Base-by-base conservation (phyloP, 176 grass and related monocot genomes). In the Triticum timopheevii region DNA sequence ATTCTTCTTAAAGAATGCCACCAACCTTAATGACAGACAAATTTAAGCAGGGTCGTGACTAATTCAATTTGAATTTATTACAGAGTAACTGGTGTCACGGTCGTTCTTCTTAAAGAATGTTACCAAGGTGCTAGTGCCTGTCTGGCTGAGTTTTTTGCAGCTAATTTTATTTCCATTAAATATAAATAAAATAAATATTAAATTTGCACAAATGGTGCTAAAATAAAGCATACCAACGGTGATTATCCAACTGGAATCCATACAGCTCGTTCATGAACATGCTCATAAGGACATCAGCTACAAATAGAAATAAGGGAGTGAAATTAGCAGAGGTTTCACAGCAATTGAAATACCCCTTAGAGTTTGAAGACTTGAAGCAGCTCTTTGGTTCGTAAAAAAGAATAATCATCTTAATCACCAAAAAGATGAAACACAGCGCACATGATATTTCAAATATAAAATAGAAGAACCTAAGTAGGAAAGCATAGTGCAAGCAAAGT, bases 221-320 rank as follows among this genome's bases (percentile, higher is more conserved):
- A 83, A 58, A 78, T 38, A 42, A 13, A 86, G 72, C 58, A 12
- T 94, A 98, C 93, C 96, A 98, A 31, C 92, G 90, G 65, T 95
- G 92, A 58, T 86, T 96, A 83, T 98, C 96, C 82, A 96, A 78
- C 47, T 98, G 96, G 61, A 98, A 98, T 88, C 96, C 92, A 52
- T 98, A 98, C 44, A 98, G 49, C 80, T 98, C 96, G 80, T 98
- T 98, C 96, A 98, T 94, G 81, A 98, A 98, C 92, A 98, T 89
- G 61, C 96, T 98, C 87, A 98, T 87, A 58, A 98, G 67, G 62
- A 93, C 90, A 36, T 98, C 96, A 77, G 90, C 96, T 98, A 80
- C 83, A 94, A 89, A 81, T 13, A 90, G 22, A 91, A 79, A 85
- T 33, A 34, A 9, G 61, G 67, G 9, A 25, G 59, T 30, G 34